Evolutionary conservation across 2,329 filamentous ascomycete species (phyloP).

Genomic region (Botrytis porri): DNA sequence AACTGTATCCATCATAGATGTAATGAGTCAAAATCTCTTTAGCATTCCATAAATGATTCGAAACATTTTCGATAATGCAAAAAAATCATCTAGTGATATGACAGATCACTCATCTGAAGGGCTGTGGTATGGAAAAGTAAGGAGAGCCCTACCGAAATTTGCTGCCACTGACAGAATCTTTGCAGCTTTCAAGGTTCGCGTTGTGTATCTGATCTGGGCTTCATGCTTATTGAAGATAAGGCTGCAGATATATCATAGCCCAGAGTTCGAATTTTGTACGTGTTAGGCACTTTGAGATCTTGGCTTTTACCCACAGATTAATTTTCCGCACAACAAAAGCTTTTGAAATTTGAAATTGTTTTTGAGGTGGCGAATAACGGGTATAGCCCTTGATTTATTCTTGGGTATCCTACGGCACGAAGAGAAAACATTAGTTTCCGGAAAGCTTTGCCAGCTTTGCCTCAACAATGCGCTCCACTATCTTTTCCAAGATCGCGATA

Average conservation of each 20-base stretch:
- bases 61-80: background rate
- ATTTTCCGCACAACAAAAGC: background rate
- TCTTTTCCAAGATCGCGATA: constrained; percentile 63
- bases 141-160: background rate
- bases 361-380: background rate
- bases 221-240: background rate
- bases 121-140: background rate
- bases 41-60: background rate
- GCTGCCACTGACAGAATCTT: background rate
- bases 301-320: background rate
- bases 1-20: background rate
- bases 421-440: background rate
- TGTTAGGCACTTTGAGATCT: too few relatives aligned
- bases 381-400: background rate
- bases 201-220: background rate
- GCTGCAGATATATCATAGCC: background rate
- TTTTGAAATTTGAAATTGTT: background rate
- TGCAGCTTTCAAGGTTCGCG: background rate
- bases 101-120: background rate
- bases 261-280: background rate
- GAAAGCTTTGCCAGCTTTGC: constrained; percentile 50
- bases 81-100: background rate
- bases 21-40: background rate
- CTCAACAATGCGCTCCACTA: constrained; percentile 72
- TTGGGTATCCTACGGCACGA: background rate